Percentiles rank a stretch among this genome's conserved stretches.
phyloP scores from a whole-genome alignment of 192 early-diverging fungal species.

The Phycomyces blakesleeanus region DNA sequence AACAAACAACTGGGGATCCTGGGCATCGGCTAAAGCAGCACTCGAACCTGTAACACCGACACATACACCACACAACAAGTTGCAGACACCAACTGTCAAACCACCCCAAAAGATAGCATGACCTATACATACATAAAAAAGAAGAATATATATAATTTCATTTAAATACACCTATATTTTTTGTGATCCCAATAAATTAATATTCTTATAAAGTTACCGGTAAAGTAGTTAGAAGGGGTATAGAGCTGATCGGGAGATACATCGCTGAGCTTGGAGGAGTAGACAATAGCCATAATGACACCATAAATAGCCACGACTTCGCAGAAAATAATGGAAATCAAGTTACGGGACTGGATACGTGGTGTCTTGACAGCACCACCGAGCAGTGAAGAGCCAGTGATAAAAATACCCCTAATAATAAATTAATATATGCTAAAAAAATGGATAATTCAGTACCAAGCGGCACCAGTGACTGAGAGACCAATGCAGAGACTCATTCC shows the following conservation, averaged over 20 bases:
- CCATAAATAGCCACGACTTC: constrained; percentile 99
- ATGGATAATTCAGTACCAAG: constrained; percentile 58
- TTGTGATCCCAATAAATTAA: not conserved
- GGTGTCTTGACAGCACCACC: constrained; percentile 89
- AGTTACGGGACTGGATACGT: constrained; percentile 93
- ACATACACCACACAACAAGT: constrained; percentile 88
- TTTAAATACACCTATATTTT: too few species aligned
- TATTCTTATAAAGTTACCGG: constrained; percentile 48
- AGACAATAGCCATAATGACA: constrained; percentile 97
- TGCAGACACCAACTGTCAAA: constrained; percentile 89
- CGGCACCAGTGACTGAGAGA: constrained; percentile 87
- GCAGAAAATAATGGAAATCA: constrained; percentile 98
- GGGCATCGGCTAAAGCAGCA: constrained; percentile 94
- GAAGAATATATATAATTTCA: not conserved
- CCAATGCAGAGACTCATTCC: constrained; percentile 85
- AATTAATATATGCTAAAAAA: not conserved
- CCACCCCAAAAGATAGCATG: constrained; percentile 95
- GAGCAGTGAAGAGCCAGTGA: constrained; percentile 83
- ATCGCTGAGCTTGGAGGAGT: constrained; percentile 77
- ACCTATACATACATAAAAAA: constrained; percentile 38
- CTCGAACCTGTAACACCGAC: constrained; percentile 92
- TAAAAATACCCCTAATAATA: constrained; percentile 84
- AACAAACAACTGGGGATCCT: constrained; percentile 91
- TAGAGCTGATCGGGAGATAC: constrained; percentile 45
- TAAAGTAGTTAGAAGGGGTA: constrained; percentile 65